Evolutionary conservation across 2,329 filamentous ascomycete genomes (phyloP).

Genomic region (Bipolaris cookei): DNA sequence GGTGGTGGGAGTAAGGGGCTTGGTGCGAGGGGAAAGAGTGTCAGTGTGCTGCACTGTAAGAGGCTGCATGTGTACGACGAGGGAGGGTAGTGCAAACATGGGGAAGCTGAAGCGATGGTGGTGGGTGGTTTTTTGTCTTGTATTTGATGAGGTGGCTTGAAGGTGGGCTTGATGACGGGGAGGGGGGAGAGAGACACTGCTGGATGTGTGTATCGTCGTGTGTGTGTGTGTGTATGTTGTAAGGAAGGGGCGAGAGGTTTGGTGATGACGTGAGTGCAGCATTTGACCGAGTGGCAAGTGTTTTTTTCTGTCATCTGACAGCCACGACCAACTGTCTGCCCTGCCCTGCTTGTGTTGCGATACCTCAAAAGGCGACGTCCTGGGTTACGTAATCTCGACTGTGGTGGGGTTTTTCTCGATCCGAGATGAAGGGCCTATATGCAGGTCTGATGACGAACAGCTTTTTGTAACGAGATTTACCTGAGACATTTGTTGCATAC

Average conservation of each 20-base stretch:
- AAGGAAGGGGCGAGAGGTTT: background rate
- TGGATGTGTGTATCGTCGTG: background rate
- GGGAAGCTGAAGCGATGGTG: no score
- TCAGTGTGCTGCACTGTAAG: no score
- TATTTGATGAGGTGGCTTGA: background rate
- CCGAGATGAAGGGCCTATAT: background rate
- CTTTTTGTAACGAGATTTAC: background rate
- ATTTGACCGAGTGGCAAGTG: background rate
- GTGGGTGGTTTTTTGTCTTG: no score
- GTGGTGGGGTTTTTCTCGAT: background rate
- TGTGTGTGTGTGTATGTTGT: background rate
- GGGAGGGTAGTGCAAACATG: no score
- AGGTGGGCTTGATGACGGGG: background rate
- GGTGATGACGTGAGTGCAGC: background rate
- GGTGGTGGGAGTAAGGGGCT: no score
- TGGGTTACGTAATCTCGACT: no score
- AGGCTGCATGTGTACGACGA: no score
- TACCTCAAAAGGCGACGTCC: no score
- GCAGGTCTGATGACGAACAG: slow-evolving; percentile 10
- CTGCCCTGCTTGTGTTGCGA: no score
- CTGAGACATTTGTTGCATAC: slow-evolving; percentile 9
- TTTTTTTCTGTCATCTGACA: no score
- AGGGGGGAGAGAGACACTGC: background rate
- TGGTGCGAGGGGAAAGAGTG: no score
- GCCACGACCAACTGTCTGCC: no score